A percentile compares a stretch with the other conserved stretches of the same genome.
phyloP scores from a whole-genome alignment of 129 eudicot genomes.

The Sambucus nigra region DNA sequence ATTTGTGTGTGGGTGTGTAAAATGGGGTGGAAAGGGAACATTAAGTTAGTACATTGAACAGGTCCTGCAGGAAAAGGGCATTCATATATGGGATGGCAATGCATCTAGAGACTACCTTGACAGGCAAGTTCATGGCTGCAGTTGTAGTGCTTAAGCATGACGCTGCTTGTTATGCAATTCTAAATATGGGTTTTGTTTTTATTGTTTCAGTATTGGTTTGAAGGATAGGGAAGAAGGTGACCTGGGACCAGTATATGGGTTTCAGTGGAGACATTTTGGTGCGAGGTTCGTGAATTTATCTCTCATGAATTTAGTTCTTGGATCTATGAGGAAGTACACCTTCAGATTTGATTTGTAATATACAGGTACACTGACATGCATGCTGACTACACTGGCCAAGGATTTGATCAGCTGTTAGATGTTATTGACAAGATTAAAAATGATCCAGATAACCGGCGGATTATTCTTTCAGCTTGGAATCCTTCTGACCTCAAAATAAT shows the following conservation, averaged over 20 bases:
- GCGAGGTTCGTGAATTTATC: slow-evolving; percentile 48
- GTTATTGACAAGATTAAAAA: slow-evolving; percentile 77
- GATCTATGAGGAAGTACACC: slow-evolving; percentile 1
- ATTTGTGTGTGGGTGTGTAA: neutral
- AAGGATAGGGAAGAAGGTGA: slow-evolving; percentile 92
- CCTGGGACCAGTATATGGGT: slow-evolving; percentile 88
- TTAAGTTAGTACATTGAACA: slow-evolving; percentile 12
- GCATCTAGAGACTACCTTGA: slow-evolving; percentile 90
- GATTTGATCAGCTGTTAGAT: slow-evolving; percentile 79
- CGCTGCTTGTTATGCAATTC: neutral
- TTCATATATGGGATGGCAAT: slow-evolving; percentile 95
- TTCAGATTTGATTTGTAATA: slow-evolving; percentile 10
- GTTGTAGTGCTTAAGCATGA: neutral
- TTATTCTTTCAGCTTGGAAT: slow-evolving; percentile 93
- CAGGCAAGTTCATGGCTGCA: slow-evolving; percentile 37
- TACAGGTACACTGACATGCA: slow-evolving; percentile 88
- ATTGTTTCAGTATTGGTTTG: slow-evolving; percentile 59
- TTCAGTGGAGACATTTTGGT: slow-evolving; percentile 98
- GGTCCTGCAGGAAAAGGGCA: slow-evolving; percentile 79
- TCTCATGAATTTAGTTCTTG: neutral
- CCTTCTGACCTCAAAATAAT: slow-evolving; percentile 88
- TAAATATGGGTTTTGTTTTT: neutral
- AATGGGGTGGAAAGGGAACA: neutral
- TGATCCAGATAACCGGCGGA: slow-evolving; percentile 82
- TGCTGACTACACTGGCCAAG: slow-evolving; percentile 90